Conservation (phyloP, 1,284 basidiomycete species). For the Polyporus tsugae region DNA sequence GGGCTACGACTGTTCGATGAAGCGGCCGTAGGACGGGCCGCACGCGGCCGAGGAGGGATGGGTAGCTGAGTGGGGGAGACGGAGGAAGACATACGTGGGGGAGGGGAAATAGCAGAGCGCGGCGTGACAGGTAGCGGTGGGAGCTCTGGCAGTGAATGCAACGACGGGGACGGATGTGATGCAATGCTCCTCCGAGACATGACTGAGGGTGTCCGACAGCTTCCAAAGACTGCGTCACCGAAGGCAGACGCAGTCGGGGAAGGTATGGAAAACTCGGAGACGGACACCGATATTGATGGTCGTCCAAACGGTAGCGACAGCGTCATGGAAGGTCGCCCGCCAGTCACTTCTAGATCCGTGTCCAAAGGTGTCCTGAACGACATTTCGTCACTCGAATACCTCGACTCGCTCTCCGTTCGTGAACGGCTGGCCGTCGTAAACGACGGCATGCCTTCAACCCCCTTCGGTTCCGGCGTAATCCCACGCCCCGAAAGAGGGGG, state of each 20-base stretch:
- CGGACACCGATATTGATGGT: constrained; percentile 57
- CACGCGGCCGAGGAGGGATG: constrained; percentile 64
- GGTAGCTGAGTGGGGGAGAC: constrained; percentile 49
- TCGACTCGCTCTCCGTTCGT: constrained; percentile 38
- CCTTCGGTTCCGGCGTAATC: constrained; percentile 30
- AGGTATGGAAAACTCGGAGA: constrained; percentile 62
- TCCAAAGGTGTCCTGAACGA: constrained; percentile 44
- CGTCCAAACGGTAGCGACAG: constrained; percentile 47
- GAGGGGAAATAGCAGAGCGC: constrained; percentile 59
- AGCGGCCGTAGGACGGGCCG: constrained; percentile 40
- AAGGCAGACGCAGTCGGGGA: constrained; percentile 80
- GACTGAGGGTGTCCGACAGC: constrained; percentile 44
- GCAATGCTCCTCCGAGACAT: constrained; percentile 44
- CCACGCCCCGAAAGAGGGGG: constrained; percentile 32
- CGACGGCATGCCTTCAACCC: constrained; percentile 30
- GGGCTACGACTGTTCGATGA: constrained; percentile 36
- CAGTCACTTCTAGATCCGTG: constrained; percentile 47
- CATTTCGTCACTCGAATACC: constrained; percentile 43
- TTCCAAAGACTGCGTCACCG: constrained; percentile 59
- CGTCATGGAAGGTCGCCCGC: constrained; percentile 42
- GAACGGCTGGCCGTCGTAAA: constrained; percentile 30
- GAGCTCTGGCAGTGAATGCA: constrained; percentile 27
- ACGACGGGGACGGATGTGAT: constrained; percentile 25
- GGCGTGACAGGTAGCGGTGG: constrained; percentile 34
- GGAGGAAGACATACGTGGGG: constrained; percentile 58